Conservation (phyloP, 2,329 filamentous ascomycete species). For the Teratosphaeriaceae sp. region DNA sequence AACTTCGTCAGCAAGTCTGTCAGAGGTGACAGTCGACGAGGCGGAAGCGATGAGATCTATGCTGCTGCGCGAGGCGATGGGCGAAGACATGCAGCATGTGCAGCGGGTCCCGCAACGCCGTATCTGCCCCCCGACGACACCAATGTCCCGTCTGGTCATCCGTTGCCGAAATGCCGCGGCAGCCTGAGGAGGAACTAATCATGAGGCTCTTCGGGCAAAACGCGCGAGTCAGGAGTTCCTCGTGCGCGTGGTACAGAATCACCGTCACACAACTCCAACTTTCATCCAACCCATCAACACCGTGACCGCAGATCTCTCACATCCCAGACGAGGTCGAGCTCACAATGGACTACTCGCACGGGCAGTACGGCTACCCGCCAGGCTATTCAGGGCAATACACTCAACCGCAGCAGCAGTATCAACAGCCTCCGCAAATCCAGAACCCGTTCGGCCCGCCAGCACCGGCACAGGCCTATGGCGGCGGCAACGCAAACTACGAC, state of each 20-base stretch:
- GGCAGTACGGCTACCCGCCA: constrained; percentile 14
- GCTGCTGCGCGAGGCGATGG: background rate
- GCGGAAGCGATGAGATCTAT: background rate
- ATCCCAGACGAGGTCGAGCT: background rate
- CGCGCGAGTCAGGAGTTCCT: background rate
- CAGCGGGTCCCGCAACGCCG: too few species aligned
- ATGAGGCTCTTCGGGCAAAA: too few species aligned
- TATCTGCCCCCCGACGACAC: too few species aligned
- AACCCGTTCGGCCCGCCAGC: constrained; percentile 68
- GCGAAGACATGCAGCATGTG: too few species aligned
- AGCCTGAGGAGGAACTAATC: too few species aligned
- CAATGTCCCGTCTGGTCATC: too few species aligned
- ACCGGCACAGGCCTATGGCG: constrained; percentile 35
- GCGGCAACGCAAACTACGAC: constrained; percentile 45
- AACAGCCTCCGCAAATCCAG: constrained; percentile 57
- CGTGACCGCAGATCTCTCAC: background rate
- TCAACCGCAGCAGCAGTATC: constrained; percentile 29
- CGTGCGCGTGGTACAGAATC: too few species aligned
- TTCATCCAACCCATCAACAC: too few species aligned
- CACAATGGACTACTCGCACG: constrained; percentile 12
- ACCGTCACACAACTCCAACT: too few species aligned
- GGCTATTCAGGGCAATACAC: constrained; percentile 38
- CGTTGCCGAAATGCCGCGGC: too few species aligned
- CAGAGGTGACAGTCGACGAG: background rate
- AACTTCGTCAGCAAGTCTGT: background rate